phyloP scores from a whole-genome alignment of 345 rosid genomes.

The Eucalyptus grandis region DNA sequence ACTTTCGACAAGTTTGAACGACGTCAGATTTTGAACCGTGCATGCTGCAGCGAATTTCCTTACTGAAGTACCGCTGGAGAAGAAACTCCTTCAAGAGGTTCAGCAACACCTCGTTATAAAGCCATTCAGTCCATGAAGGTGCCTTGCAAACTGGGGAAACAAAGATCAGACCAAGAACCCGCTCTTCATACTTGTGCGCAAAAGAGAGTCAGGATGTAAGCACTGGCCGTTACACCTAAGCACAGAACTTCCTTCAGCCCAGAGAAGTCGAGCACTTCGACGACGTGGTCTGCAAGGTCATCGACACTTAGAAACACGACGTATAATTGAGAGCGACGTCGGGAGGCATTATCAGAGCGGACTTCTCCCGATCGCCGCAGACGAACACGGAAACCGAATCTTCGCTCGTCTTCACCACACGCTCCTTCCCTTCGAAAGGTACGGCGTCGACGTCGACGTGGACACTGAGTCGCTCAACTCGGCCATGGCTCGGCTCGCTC shows the following conservation, averaged over 20 bases:
- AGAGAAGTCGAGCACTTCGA: conserved; percentile 45
- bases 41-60: conserved; percentile 30
- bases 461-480: conserved; percentile 39
- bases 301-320: conserved; percentile 29
- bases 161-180: conserved; percentile 43
- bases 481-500: conserved; percentile 14
- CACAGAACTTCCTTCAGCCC: conserved; percentile 39
- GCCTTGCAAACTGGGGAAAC: conserved; percentile 56
- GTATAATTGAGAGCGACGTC: conserved; percentile 80
- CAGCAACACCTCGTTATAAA: conserved; percentile 49
- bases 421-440: conserved; percentile 44
- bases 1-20: conserved; percentile 38
- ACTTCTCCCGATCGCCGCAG: conserved; percentile 69
- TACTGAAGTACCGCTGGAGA: conserved; percentile 54
- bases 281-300: conserved; percentile 49
- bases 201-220: conserved; percentile 43
- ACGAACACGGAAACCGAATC: conserved; percentile 62
- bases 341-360: conserved; percentile 65
- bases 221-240: conserved; percentile 58
- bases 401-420: conserved; percentile 59
- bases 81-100: conserved; percentile 54
- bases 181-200: conserved; percentile 31
- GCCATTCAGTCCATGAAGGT: conserved; percentile 61
- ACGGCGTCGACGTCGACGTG: conserved; percentile 16
- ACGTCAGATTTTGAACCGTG: conserved; percentile 30